Evolutionary conservation across 805 yeast genomes (phyloP).

Genomic region (Scheffersomyces amazonensis): DNA sequence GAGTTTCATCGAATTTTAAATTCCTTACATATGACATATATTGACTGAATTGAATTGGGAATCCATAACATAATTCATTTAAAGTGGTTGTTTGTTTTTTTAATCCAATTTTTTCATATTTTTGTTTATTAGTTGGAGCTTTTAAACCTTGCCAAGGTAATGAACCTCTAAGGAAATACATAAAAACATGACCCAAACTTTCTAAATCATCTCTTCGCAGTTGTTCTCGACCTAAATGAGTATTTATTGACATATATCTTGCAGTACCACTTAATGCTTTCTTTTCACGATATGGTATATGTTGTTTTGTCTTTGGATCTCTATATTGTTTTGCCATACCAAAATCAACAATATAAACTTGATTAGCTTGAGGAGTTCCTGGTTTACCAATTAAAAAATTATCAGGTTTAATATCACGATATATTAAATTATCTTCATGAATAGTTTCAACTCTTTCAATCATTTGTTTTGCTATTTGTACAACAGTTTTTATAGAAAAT

Average conservation of each 20-base stretch:
- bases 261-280: conserved; percentile 97
- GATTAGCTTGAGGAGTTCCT: conserved; percentile 76
- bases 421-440: conserved; percentile 87
- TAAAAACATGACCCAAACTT: conserved; percentile 93
- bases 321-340: conserved; percentile 99
- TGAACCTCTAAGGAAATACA: conserved; percentile 90
- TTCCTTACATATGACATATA: conserved; percentile 86
- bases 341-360: conserved; percentile 88
- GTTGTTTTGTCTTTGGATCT: conserved; percentile 93
- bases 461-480: conserved; percentile 94
- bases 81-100: conserved; percentile 89
- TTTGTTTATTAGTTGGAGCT: conserved; percentile 97
- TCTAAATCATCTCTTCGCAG: conserved; percentile 95
- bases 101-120: conserved; percentile 96
- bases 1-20: conserved; percentile 88
- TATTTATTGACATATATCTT: conserved; percentile 96
- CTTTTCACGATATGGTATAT: conserved; percentile 95
- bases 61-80: conserved; percentile 80
- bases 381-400: conserved; percentile 93
- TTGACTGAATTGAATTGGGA: conserved; percentile 90
- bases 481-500: conserved; percentile 84
- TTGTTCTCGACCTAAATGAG: conserved; percentile 97
- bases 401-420: conserved; percentile 97
- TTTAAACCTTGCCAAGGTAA: conserved; percentile 99
- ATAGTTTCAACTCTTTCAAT: conserved; percentile 78